phyloP scores from a whole-genome alignment of 1,284 basidiomycete genomes.

The Ustanciosporium gigantosporum region DNA sequence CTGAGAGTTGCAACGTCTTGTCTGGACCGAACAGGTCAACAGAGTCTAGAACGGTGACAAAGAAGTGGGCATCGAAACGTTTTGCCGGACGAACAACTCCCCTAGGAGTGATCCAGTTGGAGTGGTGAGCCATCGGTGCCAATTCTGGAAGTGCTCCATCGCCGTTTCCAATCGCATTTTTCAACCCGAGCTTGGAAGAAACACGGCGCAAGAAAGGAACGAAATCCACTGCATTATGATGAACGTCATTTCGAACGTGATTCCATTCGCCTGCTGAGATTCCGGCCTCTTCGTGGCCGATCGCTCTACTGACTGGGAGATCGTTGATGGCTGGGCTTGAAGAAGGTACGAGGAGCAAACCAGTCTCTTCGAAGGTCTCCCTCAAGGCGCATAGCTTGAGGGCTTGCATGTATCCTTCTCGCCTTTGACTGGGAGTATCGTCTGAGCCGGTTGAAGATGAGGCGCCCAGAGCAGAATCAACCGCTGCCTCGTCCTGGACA shows the following conservation, averaged over 20 bases:
- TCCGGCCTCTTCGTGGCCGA: slow-evolving; percentile 46
- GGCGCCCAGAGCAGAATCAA: slow-evolving; percentile 10
- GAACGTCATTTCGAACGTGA: slow-evolving; percentile 42
- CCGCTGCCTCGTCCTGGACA: slow-evolving; percentile 34
- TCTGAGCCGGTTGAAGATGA: neutral
- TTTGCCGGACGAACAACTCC: slow-evolving; percentile 50
- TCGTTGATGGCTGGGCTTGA: slow-evolving; percentile 4
- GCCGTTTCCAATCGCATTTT: slow-evolving; percentile 1
- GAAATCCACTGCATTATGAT: slow-evolving; percentile 50
- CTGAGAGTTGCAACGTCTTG: slow-evolving; percentile 31
- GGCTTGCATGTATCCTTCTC: slow-evolving; percentile 32
- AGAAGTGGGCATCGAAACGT: slow-evolving; percentile 55
- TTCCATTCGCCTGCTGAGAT: slow-evolving; percentile 45
- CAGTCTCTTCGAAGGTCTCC: slow-evolving; percentile 56
- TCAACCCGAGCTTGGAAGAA: slow-evolving; percentile 13
- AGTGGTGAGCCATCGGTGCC: slow-evolving; percentile 43
- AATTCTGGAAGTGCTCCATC: slow-evolving; percentile 14
- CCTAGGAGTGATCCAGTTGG: slow-evolving; percentile 54
- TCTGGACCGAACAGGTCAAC: slow-evolving; percentile 33
- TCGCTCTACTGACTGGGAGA: slow-evolving; percentile 39
- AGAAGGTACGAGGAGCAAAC: slow-evolving; percentile 45
- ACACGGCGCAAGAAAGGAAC: slow-evolving; percentile 39
- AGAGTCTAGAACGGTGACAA: slow-evolving; percentile 47
- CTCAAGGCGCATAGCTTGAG: slow-evolving; percentile 49
- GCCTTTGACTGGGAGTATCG: neutral